Evolutionary conservation across 2,329 filamentous ascomycete genomes (phyloP).

Genomic region (Cytospora mali): DNA sequence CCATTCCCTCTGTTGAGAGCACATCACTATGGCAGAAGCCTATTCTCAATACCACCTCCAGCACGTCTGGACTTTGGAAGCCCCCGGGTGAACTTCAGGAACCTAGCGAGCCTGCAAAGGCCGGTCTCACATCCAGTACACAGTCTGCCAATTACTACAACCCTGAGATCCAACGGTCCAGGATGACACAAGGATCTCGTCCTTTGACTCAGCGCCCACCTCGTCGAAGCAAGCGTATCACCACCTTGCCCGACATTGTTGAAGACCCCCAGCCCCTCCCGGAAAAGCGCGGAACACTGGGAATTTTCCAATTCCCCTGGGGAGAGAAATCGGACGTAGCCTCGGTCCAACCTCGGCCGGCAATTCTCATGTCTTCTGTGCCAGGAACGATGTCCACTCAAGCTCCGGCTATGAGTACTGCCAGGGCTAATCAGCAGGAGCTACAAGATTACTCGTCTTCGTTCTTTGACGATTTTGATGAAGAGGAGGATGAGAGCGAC

Average conservation of each 20-base stretch:
- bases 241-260: slow-evolving; percentile 63
- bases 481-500: slow-evolving; percentile 46
- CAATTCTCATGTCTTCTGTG: slow-evolving; percentile 50
- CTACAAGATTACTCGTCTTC: slow-evolving; percentile 50
- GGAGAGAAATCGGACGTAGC: slow-evolving; percentile 63
- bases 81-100: slow-evolving; percentile 20
- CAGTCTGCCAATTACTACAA: slow-evolving; percentile 21
- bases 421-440: slow-evolving; percentile 42
- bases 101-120: slow-evolving; percentile 1
- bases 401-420: slow-evolving; percentile 35
- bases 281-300: slow-evolving; percentile 60
- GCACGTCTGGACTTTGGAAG: slow-evolving; percentile 38
- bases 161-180: slow-evolving; percentile 30
- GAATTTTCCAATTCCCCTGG: slow-evolving; percentile 69
- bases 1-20: slow-evolving; percentile 42
- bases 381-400: slow-evolving; percentile 52
- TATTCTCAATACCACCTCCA: slow-evolving; percentile 26
- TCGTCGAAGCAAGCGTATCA: slow-evolving; percentile 58
- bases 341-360: slow-evolving; percentile 44
- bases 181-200: slow-evolving; percentile 38
- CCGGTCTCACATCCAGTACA: slow-evolving; percentile 2
- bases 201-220: slow-evolving; percentile 56
- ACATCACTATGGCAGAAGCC: slow-evolving; percentile 45
- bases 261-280: slow-evolving; percentile 63
- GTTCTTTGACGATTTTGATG: slow-evolving; percentile 64